phyloP scores from a whole-genome alignment of 805 yeast species.

The Pichia kluyveri region DNA sequence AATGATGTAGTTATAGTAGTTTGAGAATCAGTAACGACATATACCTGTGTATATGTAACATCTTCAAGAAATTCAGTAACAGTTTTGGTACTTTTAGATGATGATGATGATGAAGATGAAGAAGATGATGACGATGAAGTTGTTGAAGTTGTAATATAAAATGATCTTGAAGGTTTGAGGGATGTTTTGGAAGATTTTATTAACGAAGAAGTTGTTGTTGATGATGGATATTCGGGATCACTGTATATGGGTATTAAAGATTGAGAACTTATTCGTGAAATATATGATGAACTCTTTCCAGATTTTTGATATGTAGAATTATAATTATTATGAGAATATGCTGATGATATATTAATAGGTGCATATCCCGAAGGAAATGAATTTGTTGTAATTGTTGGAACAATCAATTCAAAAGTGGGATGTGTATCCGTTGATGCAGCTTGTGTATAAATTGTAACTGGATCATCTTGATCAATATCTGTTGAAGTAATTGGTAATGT shows the following conservation, averaged over 20 bases:
- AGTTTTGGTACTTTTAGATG: conserved; percentile 9
- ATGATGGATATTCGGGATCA: background rate
- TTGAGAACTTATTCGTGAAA: background rate
- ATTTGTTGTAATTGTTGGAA: conserved; percentile 13
- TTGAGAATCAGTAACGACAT: conserved; percentile 21
- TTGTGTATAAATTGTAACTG: conserved; percentile 9
- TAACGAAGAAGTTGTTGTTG: background rate
- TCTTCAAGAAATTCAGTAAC: conserved; percentile 10
- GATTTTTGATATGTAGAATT: background rate
- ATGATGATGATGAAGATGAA: background rate
- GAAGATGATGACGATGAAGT: background rate
- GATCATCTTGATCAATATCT: background rate
- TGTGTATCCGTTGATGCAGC: background rate
- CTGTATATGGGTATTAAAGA: background rate
- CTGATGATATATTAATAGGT: background rate
- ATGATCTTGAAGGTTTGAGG: background rate
- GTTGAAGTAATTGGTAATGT: background rate
- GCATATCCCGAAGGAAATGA: conserved; percentile 8
- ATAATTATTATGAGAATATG: background rate
- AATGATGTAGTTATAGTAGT: conserved; percentile 20
- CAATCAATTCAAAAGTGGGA: conserved; percentile 4
- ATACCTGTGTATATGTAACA: conserved; percentile 21
- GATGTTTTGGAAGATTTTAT: background rate
- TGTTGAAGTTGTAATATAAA: too few relatives aligned
- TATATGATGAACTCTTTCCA: background rate